A percentile compares a stretch with the other conserved stretches of the same genome.
Conservation (phyloP, 2,329 filamentous ascomycete genomes). For the Colletotrichum filicis region DNA sequence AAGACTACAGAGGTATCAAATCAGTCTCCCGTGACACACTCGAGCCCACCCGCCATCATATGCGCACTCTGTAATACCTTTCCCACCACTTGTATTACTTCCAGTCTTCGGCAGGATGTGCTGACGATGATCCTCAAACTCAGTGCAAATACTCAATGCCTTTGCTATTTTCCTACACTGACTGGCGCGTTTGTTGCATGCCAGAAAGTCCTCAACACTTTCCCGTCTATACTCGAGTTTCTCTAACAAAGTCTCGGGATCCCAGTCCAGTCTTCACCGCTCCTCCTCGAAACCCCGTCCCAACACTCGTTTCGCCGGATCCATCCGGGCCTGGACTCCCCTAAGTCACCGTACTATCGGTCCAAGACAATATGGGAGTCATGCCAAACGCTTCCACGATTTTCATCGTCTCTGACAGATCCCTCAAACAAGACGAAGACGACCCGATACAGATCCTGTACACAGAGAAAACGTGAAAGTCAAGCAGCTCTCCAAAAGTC, state of each 20-base stretch:
- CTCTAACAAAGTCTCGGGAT: not conserved
- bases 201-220: not conserved
- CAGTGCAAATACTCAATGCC: not conserved
- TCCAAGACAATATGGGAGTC: not conserved
- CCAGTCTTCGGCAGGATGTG: not conserved
- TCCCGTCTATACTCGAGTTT: not conserved
- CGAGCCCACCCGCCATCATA: not conserved
- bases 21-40: conserved; percentile 31
- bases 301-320: conserved; percentile 26
- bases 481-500: not conserved
- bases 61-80: not conserved
- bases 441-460: not conserved
- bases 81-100: not conserved
- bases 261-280: conserved; percentile 27
- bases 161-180: not conserved
- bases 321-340: conserved; percentile 17
- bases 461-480: not conserved
- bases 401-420: not conserved
- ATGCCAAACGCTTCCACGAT: not conserved
- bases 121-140: not conserved
- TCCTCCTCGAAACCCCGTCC: conserved; percentile 21
- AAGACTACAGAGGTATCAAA: conserved; percentile 26
- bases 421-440: not conserved
- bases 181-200: not conserved
- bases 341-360: conserved; percentile 5